Percentiles rank a stretch among this genome's conserved stretches.
phyloP scores from a whole-genome alignment of 441 rosid genomes.

The Adansonia madagascariensis region DNA sequence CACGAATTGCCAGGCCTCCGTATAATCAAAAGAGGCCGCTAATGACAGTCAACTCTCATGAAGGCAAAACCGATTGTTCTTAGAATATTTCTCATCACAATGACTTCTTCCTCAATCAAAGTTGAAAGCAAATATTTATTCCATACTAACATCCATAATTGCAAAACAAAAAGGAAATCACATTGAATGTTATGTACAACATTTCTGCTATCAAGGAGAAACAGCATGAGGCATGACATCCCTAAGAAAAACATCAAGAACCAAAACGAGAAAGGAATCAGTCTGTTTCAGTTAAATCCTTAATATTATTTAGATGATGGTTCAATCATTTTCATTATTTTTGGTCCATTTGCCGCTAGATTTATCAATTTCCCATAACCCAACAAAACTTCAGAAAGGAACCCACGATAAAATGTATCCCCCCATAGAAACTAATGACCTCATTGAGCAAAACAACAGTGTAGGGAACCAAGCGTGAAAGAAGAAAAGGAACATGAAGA shows the following conservation, averaged over 20 bases:
- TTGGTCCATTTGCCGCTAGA: not conserved
- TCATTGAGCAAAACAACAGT: not conserved
- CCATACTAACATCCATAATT: not conserved
- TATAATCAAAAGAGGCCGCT: not conserved
- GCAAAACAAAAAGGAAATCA: not conserved
- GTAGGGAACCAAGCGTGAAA: not conserved
- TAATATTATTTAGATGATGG: not conserved
- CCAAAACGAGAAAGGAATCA: not conserved
- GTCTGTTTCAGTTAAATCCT: conserved; percentile 1
- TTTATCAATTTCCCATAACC: not conserved
- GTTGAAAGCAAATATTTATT: not conserved
- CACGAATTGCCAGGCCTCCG: too few species aligned
- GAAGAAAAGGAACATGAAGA: not conserved
- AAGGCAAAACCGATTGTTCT: not conserved
- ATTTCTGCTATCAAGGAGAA: not conserved
- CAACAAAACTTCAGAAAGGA: not conserved
- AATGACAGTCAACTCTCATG: too few species aligned
- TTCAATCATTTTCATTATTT: not conserved
- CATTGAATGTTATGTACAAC: not conserved
- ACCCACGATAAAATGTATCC: not conserved
- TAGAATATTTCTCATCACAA: not conserved
- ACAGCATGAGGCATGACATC: not conserved
- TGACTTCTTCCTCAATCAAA: not conserved
- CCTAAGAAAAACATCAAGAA: not conserved
- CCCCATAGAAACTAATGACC: not conserved